A percentile compares a stretch with the other conserved stretches of the same genome.
These are phyloP conservation scores for Fraxinus sp. DNA, from an alignment of 305 asterid genomes.

Conservation along the genomic window DNA sequence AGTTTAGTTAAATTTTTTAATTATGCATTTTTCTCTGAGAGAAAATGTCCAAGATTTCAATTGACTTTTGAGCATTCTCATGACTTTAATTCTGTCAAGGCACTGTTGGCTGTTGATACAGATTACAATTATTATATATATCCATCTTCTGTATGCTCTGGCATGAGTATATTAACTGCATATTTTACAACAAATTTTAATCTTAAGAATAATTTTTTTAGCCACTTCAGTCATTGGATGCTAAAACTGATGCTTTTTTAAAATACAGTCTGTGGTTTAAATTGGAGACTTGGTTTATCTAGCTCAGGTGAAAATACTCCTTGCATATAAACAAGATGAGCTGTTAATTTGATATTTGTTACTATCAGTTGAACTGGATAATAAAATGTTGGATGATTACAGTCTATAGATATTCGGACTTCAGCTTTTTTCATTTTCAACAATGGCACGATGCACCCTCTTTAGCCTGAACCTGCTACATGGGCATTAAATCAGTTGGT, in stretches of 20 bases:
- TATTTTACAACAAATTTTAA: background rate
- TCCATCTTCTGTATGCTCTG: background rate
- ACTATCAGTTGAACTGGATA: background rate
- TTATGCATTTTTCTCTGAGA: background rate
- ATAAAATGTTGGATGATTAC: background rate
- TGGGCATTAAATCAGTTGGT: background rate
- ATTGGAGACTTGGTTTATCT: background rate
- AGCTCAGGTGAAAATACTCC: background rate
- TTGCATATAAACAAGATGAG: background rate
- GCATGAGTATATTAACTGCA: background rate
- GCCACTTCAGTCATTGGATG: background rate
- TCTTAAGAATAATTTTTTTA: background rate
- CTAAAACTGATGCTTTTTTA: background rate
- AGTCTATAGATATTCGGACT: background rate
- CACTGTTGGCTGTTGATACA: background rate
- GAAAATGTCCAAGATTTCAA: background rate
- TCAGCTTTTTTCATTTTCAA: background rate
- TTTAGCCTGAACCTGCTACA: constrained; percentile 12
- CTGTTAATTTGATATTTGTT: background rate
- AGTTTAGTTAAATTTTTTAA: background rate
- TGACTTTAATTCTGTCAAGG: background rate
- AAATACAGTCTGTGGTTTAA: background rate
- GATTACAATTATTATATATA: background rate
- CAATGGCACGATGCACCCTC: background rate
- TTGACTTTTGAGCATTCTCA: background rate